Base-by-base conservation (phyloP, 306 rosid species). In the cucumber (Cucumis sativus) region DNA sequence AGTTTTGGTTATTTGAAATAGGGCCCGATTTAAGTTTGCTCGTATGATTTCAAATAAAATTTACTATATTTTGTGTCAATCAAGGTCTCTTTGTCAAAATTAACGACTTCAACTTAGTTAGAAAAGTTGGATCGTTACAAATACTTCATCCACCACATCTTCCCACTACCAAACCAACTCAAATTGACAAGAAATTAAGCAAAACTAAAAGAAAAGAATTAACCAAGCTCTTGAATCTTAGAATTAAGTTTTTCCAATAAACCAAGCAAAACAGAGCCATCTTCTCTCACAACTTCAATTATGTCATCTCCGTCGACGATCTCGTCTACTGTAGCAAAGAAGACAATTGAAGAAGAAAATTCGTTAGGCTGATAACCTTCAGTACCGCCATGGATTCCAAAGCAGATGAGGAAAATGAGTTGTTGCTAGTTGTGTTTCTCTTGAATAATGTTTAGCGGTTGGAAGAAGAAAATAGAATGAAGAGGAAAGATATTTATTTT, bases 221-320 rank as follows among this genome's bases (percentile, higher is more conserved):
- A 13, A 94, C 98, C 97, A 30, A 94, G 95, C 28, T 75, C 75
- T n/a, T 67, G 97, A 89, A 92, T 95, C 97, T 86, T 92, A 23
- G 96, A 85, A 82, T 82, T 86, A 67, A 95, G 96, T 56, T 89
- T 88, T 72, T 87, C 90, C 75, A 89, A 82, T 90, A n/a, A n/a
- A n/a, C 89, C 92, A 77, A 88, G 49, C 64, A 0, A 85, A 68
- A 81, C 81, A 43, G 85, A 57, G 33, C 67, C 83, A 10, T 75
- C 91, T 64, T 73, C 80, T 76, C 83, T 58, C 75, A 33, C 15
- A 13, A 76, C 74, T 54, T 75, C 54, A 16, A 74, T 59, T 10
- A 68, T 55, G 72, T 59, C 83, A 1, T 77, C 87, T 65, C 49
- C 80, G 7, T 56, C 80, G 79, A 82, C 65, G 30, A 90, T 81